Evolutionary conservation across 1,284 basidiomycete species (phyloP).

Genomic region (Exobasidium rhododendri): DNA sequence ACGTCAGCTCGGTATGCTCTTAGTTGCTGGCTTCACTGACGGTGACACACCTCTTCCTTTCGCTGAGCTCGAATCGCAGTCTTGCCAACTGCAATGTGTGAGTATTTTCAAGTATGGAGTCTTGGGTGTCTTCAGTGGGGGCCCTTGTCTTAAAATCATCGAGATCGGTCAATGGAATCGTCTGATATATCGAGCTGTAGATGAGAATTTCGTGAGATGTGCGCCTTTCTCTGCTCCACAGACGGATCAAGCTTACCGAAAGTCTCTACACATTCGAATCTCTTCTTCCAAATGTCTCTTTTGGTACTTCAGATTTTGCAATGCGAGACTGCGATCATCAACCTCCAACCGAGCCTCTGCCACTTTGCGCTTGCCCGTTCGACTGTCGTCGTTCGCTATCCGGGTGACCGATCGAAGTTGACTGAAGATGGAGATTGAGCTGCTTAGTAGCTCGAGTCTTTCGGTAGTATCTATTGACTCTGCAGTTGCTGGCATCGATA

Average conservation of each 20-base stretch:
- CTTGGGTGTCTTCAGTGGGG: neutral
- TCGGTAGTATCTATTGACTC: neutral
- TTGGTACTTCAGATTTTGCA: conserved; percentile 11
- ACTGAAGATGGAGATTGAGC: neutral
- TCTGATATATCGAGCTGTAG: conserved; percentile 13
- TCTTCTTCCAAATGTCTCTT: conserved; percentile 9
- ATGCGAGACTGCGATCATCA: neutral
- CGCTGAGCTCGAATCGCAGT: conserved; percentile 10
- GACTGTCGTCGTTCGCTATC: neutral
- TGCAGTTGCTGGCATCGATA: neutral
- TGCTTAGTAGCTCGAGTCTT: neutral
- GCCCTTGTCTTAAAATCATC: conserved; percentile 2
- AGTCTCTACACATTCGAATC: conserved; percentile 1
- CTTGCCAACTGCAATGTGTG: conserved; percentile 11
- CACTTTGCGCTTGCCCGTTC: neutral
- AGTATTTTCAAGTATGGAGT: neutral
- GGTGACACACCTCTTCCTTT: conserved; percentile 4
- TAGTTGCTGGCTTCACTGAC: neutral
- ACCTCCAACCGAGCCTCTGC: neutral
- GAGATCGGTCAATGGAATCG: neutral
- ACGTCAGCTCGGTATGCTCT: neutral
- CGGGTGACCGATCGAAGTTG: neutral
- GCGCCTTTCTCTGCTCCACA: too few species aligned
- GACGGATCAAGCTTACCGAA: conserved; percentile 9
- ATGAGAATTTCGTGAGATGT: too few species aligned